Evolutionary conservation across 768 basidiomycete genomes (phyloP).

Genomic region (Kwoniella mangroviensis): DNA sequence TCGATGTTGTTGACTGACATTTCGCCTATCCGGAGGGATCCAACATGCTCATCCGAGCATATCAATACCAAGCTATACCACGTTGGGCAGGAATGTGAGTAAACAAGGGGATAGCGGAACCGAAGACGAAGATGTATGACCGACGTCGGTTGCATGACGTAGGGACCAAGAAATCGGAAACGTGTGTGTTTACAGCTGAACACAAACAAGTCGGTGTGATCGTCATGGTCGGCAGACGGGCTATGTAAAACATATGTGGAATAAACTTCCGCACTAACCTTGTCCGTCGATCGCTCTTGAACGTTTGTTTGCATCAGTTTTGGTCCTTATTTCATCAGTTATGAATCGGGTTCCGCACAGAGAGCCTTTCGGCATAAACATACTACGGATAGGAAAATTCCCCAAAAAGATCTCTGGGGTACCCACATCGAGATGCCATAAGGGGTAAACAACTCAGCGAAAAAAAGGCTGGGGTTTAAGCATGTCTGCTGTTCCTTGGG

Average conservation of each 20-base stretch:
- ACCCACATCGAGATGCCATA: not conserved
- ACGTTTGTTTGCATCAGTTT: not conserved
- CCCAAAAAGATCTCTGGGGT: conserved; percentile 8
- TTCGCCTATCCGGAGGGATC: not conserved
- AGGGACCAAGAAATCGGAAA: not conserved
- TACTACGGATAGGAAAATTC: conserved; percentile 10
- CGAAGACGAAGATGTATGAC: not conserved
- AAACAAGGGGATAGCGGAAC: not conserved
- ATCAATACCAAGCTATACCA: not conserved
- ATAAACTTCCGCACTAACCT: conserved; percentile 10
- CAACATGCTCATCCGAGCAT: not conserved
- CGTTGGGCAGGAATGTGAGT: conserved; percentile 6
- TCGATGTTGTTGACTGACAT: not conserved
- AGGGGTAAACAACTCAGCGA: not conserved
- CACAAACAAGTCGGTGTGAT: not conserved
- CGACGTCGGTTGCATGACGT: not conserved
- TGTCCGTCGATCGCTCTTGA: conserved; percentile 5
- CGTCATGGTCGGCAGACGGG: not conserved
- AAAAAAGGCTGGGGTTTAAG: not conserved
- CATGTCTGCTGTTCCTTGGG: not conserved
- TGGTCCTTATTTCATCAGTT: not conserved
- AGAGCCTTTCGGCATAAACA: not conserved
- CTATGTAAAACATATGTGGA: not conserved
- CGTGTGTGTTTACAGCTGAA: not conserved
- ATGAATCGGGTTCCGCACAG: not conserved